These are phyloP conservation scores for Centaurea solstitialis DNA, from an alignment of 129 eudicot species.

Conservation along the genomic window DNA sequence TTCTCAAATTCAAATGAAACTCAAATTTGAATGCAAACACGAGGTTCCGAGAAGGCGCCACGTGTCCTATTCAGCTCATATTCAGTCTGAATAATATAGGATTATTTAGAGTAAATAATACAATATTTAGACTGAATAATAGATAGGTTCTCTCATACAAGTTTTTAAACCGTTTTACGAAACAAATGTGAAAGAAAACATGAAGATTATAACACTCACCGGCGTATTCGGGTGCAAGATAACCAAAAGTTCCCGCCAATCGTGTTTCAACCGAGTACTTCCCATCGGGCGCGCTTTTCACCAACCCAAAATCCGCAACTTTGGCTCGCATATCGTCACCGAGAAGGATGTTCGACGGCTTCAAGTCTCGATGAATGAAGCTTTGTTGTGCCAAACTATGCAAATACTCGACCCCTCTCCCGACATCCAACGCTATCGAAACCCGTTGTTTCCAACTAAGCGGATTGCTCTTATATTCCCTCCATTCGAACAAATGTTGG, in stretches of 20 bases:
- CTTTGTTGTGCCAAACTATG: constrained; percentile 80
- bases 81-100: no score
- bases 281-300: constrained; percentile 59
- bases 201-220: constrained; percentile 33
- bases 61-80: no score
- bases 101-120: no score
- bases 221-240: constrained; percentile 87
- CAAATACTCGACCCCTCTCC: constrained; percentile 77
- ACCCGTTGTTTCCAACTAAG: constrained; percentile 72
- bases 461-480: constrained; percentile 29
- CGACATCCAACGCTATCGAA: constrained; percentile 68
- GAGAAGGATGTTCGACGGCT: constrained; percentile 71
- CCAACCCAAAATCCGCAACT: constrained; percentile 72
- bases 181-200: no score
- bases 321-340: constrained; percentile 66
- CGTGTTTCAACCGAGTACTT: constrained; percentile 63
- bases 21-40: no score
- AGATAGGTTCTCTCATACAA: no score
- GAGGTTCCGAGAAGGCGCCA: no score
- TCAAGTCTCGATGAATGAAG: constrained; percentile 75
- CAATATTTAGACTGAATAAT: no score
- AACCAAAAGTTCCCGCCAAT: constrained; percentile 83
- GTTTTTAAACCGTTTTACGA: no score
- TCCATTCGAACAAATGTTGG: constrained; percentile 56
- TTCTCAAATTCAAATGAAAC: background rate